phyloP scores from a whole-genome alignment of 2,329 filamentous ascomycete species.

The Parastagonospora avenae region DNA sequence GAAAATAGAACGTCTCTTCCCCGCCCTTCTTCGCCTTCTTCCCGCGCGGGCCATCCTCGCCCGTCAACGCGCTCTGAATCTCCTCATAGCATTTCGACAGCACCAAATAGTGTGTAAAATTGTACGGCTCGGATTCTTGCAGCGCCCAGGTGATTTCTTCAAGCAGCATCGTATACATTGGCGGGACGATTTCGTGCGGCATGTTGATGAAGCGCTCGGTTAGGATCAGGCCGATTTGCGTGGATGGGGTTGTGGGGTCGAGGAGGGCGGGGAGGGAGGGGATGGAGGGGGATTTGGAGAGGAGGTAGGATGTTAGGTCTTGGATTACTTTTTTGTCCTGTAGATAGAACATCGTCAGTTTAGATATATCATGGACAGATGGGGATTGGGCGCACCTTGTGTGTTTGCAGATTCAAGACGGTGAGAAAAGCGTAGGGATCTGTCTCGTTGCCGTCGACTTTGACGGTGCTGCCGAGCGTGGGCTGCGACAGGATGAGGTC shows the following conservation, averaged over 20 bases:
- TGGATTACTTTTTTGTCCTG: slow-evolving; percentile 73
- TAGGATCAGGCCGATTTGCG: slow-evolving; percentile 81
- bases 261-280: slow-evolving; percentile 47
- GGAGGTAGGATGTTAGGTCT: slow-evolving; percentile 73
- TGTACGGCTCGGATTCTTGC: slow-evolving; percentile 88
- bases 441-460: slow-evolving; percentile 91
- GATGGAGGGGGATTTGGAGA: slow-evolving; percentile 57
- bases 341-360: too few species aligned
- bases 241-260: slow-evolving; percentile 33
- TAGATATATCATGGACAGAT: slow-evolving; percentile 3
- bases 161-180: slow-evolving; percentile 91
- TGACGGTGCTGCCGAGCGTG: slow-evolving; percentile 89
- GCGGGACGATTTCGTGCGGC: slow-evolving; percentile 88
- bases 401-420: slow-evolving; percentile 79
- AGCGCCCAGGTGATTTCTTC: slow-evolving; percentile 90
- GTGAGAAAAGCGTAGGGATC: slow-evolving; percentile 94
- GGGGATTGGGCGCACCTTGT: slow-evolving; percentile 55
- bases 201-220: slow-evolving; percentile 96
- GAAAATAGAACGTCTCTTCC: slow-evolving; percentile 81
- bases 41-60: slow-evolving; percentile 46
- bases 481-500: slow-evolving; percentile 88
- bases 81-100: slow-evolving; percentile 92
- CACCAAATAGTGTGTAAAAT: slow-evolving; percentile 91
- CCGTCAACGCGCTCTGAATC: slow-evolving; percentile 78
- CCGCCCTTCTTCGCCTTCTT: slow-evolving; percentile 52